A percentile compares a stretch with the other conserved stretches of the same genome.
phyloP scores from a whole-genome alignment of 495 filamentous ascomycete species.

The Hyaloscypha bicolor region DNA sequence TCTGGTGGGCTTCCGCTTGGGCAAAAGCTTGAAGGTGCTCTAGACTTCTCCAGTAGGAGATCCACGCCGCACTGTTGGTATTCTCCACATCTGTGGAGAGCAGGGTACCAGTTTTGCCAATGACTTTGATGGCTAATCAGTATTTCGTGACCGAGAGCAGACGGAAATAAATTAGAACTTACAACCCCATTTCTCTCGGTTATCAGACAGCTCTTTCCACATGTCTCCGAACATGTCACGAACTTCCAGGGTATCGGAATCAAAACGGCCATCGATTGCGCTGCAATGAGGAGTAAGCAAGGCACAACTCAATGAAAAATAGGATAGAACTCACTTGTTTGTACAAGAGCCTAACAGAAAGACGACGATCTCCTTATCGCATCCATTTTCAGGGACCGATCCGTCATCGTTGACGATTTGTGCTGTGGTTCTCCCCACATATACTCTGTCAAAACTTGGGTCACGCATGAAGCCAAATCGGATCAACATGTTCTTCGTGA shows the following conservation, averaged over 20 bases:
- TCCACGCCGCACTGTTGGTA: neutral
- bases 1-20: neutral
- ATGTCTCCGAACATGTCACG: neutral
- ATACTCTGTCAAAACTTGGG: neutral
- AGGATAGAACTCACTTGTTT: neutral
- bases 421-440: neutral
- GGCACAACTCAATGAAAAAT: neutral
- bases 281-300: neutral
- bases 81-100: neutral
- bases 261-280: neutral
- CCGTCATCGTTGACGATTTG: neutral
- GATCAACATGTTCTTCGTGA: neutral
- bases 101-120: neutral
- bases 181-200: neutral
- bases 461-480: neutral
- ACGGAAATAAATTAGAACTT: neutral
- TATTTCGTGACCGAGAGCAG: neutral
- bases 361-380: neutral
- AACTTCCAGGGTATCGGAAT: neutral
- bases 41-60: neutral
- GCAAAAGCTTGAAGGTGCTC: neutral
- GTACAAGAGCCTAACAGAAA: neutral
- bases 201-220: neutral
- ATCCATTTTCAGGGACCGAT: neutral
- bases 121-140: neutral